A percentile compares a stretch with the other conserved stretches of the same genome.
These are phyloP conservation scores for Delitschia confertaspora DNA, from an alignment of 495 filamentous ascomycete genomes.

Conservation along the genomic window DNA sequence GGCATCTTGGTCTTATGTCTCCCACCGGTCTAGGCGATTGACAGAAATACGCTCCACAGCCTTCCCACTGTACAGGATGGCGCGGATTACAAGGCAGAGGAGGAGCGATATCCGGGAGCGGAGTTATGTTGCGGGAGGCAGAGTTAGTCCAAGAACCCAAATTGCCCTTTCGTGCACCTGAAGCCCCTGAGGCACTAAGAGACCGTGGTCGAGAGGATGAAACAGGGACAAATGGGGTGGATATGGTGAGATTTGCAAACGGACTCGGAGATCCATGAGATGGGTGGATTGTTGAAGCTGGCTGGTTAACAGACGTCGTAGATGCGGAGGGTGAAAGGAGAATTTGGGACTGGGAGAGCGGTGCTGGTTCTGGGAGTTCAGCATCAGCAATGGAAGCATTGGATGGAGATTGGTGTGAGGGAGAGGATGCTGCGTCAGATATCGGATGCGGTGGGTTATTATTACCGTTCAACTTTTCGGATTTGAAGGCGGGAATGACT, in stretches of 20 bases:
- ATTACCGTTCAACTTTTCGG: conserved; percentile 11
- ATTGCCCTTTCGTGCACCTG: conserved; percentile 20
- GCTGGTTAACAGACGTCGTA: conserved; percentile 16
- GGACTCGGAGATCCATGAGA: conserved; percentile 16
- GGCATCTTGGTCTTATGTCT: conserved; percentile 45
- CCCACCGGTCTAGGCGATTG: conserved; percentile 43
- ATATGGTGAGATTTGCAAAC: conserved; percentile 2
- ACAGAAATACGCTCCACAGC: conserved; percentile 52
- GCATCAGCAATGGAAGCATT: not conserved
- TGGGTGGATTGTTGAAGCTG: conserved; percentile 14
- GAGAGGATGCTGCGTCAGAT: conserved; percentile 8
- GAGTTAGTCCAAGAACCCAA: conserved; percentile 10
- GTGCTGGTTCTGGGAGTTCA: conserved; percentile 2
- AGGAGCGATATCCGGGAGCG: conserved; percentile 23
- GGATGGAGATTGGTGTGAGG: not conserved
- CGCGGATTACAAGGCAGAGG: conserved; percentile 37
- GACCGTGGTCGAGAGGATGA: conserved; percentile 25
- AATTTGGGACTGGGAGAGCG: conserved; percentile 25
- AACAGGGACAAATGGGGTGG: conserved; percentile 16
- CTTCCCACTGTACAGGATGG: conserved; percentile 44
- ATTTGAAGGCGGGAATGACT: conserved; percentile 25
- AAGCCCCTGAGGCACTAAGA: conserved; percentile 22
- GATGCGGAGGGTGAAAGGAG: conserved; percentile 14
- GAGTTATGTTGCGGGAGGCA: conserved; percentile 3
- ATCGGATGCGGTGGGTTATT: conserved; percentile 7